Evolutionary conservation across 2,329 filamentous ascomycete species (phyloP), one percentile per base, ranked within the genome.

Genomic region (Cladosporium phlei): DNA sequence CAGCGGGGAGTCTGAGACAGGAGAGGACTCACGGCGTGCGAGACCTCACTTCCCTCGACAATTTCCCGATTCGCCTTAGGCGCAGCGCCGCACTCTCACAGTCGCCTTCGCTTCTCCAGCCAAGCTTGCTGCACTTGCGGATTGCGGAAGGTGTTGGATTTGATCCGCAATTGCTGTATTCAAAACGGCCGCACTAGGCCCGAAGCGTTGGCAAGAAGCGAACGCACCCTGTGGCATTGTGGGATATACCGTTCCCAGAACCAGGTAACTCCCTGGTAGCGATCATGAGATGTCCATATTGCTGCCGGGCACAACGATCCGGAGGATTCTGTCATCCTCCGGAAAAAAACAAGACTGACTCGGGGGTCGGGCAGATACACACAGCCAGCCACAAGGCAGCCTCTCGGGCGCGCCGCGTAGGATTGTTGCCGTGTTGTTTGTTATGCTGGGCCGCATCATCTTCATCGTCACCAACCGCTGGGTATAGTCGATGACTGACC

Each of bases 211-310:
- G 24, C 42, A 37, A 22, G 22, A 37, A 45, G 42, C 42, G 32
- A 45, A 37, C n/a, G 35, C 17, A 27, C 22, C 35, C 22, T 22
- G 30, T 27, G 22, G 21, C 27, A 21, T 25, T 11, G 10, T 39
- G 37, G 32, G 20, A 37, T 19, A 28, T 35, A 32, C 30, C 32
- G 39, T 45, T 28, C 42, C 42, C 27, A 27, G 27, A 12, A 45
- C 42, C 32, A 37, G 42, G 32, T n/a, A 37, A 37, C 24, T 35
- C 24, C 42, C 42, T 45, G 17, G 42, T 20, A 35, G 32, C 42
- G 42, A 45, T 45, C 42, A 28, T 35, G 42, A 45, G 42, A 29
- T 22, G 16, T 22, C n/a, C 22, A 33, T 16, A n/a, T 33, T 17
- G n/a, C n/a, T 37, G 16, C 7, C 12, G 16, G 42, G 42, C 32